Conservation (phyloP, 1,139 yeast species). For the Blastobotrys buckinghamii region DNA sequence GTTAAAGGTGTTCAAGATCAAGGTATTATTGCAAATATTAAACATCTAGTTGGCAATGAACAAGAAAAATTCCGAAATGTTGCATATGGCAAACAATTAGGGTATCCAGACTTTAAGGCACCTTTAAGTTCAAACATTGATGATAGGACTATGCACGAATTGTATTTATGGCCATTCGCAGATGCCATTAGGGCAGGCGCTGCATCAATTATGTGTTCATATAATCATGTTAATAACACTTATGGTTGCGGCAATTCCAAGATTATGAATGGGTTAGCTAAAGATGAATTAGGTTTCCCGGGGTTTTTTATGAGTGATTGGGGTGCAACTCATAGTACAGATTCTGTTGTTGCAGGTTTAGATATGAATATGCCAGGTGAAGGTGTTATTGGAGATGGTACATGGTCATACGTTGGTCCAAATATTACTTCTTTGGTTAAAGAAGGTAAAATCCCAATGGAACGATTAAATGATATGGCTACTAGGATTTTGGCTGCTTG, state of each 20-base stretch:
- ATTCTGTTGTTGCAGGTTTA: slow-evolving; percentile 52
- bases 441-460: slow-evolving; percentile 51
- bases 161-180: slow-evolving; percentile 63
- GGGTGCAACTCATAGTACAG: slow-evolving; percentile 56
- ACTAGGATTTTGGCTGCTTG: slow-evolving; percentile 55
- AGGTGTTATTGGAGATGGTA: slow-evolving; percentile 24
- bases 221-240: slow-evolving; percentile 52
- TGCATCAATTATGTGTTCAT: slow-evolving; percentile 61
- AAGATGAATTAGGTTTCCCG: slow-evolving; percentile 60
- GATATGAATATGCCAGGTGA: slow-evolving; percentile 71
- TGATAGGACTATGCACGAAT: slow-evolving; percentile 58
- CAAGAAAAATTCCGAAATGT: slow-evolving; percentile 39
- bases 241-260: slow-evolving; percentile 59
- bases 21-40: slow-evolving; percentile 50
- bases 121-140: slow-evolving; percentile 40
- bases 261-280: slow-evolving; percentile 48
- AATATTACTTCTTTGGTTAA: slow-evolving; percentile 49
- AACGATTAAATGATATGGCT: slow-evolving; percentile 58
- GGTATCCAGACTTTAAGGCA: background rate
- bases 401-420: slow-evolving; percentile 44
- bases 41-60: slow-evolving; percentile 55
- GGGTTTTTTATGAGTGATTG: slow-evolving; percentile 64
- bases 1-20: slow-evolving; percentile 53
- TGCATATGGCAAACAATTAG: background rate
- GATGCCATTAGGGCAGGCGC: slow-evolving; percentile 56